Evolutionary conservation across 2,329 filamentous ascomycete species (phyloP), one percentile per base, ranked within the genome.

Genomic region (Aspergillus sojae): DNA sequence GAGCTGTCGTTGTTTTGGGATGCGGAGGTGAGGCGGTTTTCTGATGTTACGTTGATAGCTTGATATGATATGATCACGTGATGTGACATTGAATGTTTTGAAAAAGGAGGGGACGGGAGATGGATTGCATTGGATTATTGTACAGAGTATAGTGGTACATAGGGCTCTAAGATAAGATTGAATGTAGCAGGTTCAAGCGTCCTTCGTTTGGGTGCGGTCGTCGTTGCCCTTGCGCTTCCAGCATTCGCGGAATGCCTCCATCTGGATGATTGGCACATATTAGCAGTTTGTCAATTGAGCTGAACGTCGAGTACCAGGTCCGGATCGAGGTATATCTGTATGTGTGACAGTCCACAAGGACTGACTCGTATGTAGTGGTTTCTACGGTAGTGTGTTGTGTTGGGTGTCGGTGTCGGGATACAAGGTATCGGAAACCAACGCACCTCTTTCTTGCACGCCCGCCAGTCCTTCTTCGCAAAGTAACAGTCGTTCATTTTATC

Each of bases 381-480:
- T 39, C 28, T 23, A 60, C 30, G 26, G 43, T 14, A 10, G 43
- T 21, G 19, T 11, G 7, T 3, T n/a, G 19, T 45, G 43, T 45
- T 45, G 19, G 10, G 9, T 19, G 39, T 19, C 19, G 43, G 9
- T 28, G 36, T 36, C 41, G 32, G 48, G 21, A 59, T 36, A 32
- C 7, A 26, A 5, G 12, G 16, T 4, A n/a, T 16, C 45, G 28
- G 7, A 23, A 23, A 9, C 9, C 11, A 39, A 45, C 41, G 46
- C 16, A 81, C 94, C 87, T 98, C 94, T 69, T 88, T 84, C 75
- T 91, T 91, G 80, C 95, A 99, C 62, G 86, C 84, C 70, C 95
- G 85, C 94, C 95, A 99, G 77, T 99, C 95, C 77, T 94, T 97
- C 85, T 94, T 97, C 61, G 94, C 93, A 75, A 88, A 97, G 78